Conservation (phyloP, 1,284 basidiomycete species). For the Neolentinus lepideus region DNA sequence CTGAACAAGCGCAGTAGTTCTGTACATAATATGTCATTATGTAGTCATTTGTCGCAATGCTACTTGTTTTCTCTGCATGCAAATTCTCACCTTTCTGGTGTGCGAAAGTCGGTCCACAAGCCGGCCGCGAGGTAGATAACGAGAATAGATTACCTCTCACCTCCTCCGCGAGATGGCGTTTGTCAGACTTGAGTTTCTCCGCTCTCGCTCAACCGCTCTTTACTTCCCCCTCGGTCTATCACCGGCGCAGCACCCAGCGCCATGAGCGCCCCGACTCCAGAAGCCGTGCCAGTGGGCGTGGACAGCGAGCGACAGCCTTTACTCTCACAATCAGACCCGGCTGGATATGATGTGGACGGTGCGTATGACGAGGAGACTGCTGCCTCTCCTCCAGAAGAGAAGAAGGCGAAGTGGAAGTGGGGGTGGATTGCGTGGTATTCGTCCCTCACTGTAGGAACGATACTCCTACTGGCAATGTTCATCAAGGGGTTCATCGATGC, state of each 20-base stretch:
- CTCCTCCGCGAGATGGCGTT: background rate
- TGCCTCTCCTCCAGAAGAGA: background rate
- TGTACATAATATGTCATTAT: background rate
- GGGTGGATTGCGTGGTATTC: constrained; percentile 20
- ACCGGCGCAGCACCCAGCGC: background rate
- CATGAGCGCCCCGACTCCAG: background rate
- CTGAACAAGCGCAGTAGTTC: constrained; percentile 31
- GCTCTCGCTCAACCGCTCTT: background rate
- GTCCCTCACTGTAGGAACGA: constrained; percentile 25
- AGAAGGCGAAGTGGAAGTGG: background rate
- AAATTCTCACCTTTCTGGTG: too few relatives aligned
- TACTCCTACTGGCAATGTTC: constrained; percentile 39
- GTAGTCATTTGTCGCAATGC: background rate
- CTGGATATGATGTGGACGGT: constrained; percentile 3
- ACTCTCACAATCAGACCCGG: constrained; percentile 6
- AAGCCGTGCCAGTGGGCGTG: background rate
- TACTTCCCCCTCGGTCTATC: background rate
- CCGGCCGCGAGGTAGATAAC: background rate
- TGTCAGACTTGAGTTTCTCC: background rate
- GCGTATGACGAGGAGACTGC: constrained; percentile 6
- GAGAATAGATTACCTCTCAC: background rate
- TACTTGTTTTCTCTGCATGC: background rate
- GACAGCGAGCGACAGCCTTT: constrained; percentile 13
- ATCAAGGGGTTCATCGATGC: constrained; percentile 66
- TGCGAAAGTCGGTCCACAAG: background rate